phyloP scores from a whole-genome alignment of 495 filamentous ascomycete genomes.

The Umbilicaria muhlenbergii region DNA sequence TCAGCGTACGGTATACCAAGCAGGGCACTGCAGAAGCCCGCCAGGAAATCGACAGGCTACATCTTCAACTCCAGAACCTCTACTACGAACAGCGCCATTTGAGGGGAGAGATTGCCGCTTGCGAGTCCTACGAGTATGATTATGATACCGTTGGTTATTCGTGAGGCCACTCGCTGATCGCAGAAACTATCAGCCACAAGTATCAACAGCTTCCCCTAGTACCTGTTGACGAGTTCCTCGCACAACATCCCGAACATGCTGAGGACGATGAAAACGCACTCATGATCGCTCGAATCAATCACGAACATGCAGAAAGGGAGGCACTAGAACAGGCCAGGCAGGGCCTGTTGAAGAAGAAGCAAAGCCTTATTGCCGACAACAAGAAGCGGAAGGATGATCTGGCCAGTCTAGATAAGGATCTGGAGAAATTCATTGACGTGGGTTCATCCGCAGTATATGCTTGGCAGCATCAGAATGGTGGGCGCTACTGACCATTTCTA shows the following conservation, averaged over 20 bases:
- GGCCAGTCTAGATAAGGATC: conserved; percentile 69
- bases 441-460: background rate
- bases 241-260: conserved; percentile 56
- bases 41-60: conserved; percentile 79
- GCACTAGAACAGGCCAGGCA: conserved; percentile 75
- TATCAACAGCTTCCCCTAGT: conserved; percentile 78
- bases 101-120: conserved; percentile 76
- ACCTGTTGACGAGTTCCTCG: conserved; percentile 66
- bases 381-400: conserved; percentile 91
- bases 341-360: conserved; percentile 76
- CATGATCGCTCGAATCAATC: conserved; percentile 84
- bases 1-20: conserved; percentile 76
- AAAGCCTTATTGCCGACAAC: conserved; percentile 81
- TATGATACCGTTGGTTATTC: background rate
- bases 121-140: conserved; percentile 81
- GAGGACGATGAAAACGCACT: conserved; percentile 57
- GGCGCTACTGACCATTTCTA: conserved; percentile 17
- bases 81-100: conserved; percentile 93
- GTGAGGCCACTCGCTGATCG: too few species aligned
- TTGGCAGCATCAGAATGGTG: background rate
- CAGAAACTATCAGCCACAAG: conserved; percentile 46
- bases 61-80: conserved; percentile 86
- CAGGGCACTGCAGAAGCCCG: conserved; percentile 70
- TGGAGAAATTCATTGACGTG: conserved; percentile 75
- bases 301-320: conserved; percentile 77